These are phyloP conservation scores for Elongisporangium undulatum DNA, from an alignment of 352 stramenopile species.

Conservation along the genomic window DNA sequence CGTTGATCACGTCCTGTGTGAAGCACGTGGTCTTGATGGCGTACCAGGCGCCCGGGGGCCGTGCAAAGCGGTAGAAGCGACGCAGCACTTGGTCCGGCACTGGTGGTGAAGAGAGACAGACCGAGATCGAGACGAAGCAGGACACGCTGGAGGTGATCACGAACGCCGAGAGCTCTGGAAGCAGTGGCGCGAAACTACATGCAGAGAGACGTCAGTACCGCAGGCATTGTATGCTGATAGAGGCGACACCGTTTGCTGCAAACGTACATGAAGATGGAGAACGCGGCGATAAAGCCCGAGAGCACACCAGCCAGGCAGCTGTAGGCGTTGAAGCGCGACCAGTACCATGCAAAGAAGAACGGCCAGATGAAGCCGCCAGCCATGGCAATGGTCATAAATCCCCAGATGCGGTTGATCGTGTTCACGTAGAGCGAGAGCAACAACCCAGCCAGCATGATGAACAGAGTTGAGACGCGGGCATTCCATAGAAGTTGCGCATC, in stretches of 20 bases:
- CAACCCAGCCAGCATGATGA: constrained; percentile 57
- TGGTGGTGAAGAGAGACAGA: constrained; percentile 35
- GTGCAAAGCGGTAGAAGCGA: constrained; percentile 65
- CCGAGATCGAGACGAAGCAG: constrained; percentile 27
- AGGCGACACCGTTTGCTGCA: neutral
- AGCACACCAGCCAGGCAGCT: constrained; percentile 53
- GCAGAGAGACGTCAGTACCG: neutral
- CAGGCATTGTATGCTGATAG: neutral
- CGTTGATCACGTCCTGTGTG: constrained; percentile 29
- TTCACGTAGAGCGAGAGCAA: constrained; percentile 61
- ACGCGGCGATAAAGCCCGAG: constrained; percentile 45
- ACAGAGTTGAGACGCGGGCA: constrained; percentile 45
- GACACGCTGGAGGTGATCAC: constrained; percentile 61
- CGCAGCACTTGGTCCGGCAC: constrained; percentile 46
- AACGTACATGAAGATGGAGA: constrained; percentile 67
- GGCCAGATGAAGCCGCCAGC: constrained; percentile 63
- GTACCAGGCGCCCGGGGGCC: constrained; percentile 52
- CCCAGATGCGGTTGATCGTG: constrained; percentile 80
- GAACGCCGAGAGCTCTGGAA: constrained; percentile 52
- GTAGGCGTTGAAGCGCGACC: constrained; percentile 66
- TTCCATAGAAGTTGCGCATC: constrained; percentile 62
- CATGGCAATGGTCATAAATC: constrained; percentile 76
- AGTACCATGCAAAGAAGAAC: constrained; percentile 83
- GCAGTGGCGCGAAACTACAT: constrained; percentile 39
- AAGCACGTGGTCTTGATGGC: constrained; percentile 65